These are phyloP conservation scores for Kickxella alabastrina DNA, from an alignment of 192 early-diverging fungal genomes.

Conservation along the genomic window DNA sequence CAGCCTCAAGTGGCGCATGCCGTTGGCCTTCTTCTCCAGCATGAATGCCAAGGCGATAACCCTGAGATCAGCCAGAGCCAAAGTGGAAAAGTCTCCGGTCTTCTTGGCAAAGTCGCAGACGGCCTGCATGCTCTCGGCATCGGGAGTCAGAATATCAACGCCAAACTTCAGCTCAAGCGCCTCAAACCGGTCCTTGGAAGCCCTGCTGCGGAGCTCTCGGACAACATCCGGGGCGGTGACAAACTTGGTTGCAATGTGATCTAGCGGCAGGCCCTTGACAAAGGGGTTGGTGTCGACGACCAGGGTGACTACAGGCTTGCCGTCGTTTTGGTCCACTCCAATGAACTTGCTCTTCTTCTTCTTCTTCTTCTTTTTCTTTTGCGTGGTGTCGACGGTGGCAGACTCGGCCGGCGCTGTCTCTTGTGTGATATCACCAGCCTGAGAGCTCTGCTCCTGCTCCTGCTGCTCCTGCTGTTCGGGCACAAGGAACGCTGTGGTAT, in stretches of 20 bases:
- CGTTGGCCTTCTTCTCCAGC: constrained; percentile 77
- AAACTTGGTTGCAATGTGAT: constrained; percentile 64
- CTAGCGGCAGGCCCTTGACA: constrained; percentile 60
- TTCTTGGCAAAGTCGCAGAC: constrained; percentile 83
- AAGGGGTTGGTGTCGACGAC: constrained; percentile 76
- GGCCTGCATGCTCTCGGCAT: constrained; percentile 43
- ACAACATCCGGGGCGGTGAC: constrained; percentile 87
- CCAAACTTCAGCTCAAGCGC: constrained; percentile 21
- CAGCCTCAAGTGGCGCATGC: constrained; percentile 62
- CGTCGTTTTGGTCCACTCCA: constrained; percentile 28
- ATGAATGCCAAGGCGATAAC: constrained; percentile 86
- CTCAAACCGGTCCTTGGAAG: constrained; percentile 56
- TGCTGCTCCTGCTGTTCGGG: background rate
- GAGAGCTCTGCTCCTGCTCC: background rate
- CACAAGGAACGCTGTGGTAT: background rate
- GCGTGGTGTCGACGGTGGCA: background rate
- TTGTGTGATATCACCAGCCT: too few relatives aligned
- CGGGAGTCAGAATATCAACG: constrained; percentile 21
- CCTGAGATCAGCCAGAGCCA: constrained; percentile 81
- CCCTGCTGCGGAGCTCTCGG: constrained; percentile 73
- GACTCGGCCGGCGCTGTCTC: background rate
- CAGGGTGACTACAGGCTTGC: constrained; percentile 47
- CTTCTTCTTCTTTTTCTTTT: constrained; percentile 1
- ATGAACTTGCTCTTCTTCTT: constrained; percentile 9
- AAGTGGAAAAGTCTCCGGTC: constrained; percentile 83